phyloP scores from a whole-genome alignment of 2,329 filamentous ascomycete species.

The Trichophyton schoenleinii region DNA sequence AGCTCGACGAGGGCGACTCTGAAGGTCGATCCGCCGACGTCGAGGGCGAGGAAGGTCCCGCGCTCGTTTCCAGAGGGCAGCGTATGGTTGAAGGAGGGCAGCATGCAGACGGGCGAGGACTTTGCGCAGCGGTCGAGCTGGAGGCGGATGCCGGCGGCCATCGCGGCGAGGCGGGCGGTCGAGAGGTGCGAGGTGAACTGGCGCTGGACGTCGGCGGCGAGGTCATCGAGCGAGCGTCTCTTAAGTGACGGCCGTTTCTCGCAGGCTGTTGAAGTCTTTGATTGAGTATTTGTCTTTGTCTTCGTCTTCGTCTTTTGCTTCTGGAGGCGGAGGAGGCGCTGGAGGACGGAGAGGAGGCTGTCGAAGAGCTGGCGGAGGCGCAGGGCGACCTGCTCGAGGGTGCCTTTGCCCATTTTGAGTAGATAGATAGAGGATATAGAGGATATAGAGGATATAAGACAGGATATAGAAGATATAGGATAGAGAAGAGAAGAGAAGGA shows the following conservation, averaged over 20 bases:
- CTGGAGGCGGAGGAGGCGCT: slow-evolving; percentile 28
- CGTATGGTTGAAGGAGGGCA: slow-evolving; percentile 52
- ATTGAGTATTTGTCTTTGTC: no score
- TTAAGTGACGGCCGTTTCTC: slow-evolving; percentile 16
- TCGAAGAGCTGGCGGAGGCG: slow-evolving; percentile 31
- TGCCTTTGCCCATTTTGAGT: slow-evolving; percentile 10
- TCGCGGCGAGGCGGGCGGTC: slow-evolving; percentile 25
- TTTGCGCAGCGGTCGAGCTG: slow-evolving; percentile 45
- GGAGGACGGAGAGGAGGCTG: slow-evolving; percentile 28
- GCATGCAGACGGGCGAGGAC: slow-evolving; percentile 48
- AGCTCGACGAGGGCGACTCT: slow-evolving; percentile 49
- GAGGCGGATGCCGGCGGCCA: slow-evolving; percentile 34
- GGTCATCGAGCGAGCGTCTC: slow-evolving; percentile 27
- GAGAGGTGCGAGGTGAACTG: slow-evolving; percentile 28
- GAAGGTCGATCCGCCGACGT: slow-evolving; percentile 56
- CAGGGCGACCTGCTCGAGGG: slow-evolving; percentile 29
- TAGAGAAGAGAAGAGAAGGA: no score
- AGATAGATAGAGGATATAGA: no score
- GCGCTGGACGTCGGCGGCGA: slow-evolving; percentile 28
- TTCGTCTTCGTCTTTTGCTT: no score
- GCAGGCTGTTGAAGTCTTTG: slow-evolving; percentile 1
- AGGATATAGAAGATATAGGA: no score
- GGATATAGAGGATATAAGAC: no score
- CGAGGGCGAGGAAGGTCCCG: slow-evolving; percentile 49
- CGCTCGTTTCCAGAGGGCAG: slow-evolving; percentile 47